Evolutionary conservation across 1,284 basidiomycete genomes (phyloP).

Genomic region (Paramarasmius palmivorus): DNA sequence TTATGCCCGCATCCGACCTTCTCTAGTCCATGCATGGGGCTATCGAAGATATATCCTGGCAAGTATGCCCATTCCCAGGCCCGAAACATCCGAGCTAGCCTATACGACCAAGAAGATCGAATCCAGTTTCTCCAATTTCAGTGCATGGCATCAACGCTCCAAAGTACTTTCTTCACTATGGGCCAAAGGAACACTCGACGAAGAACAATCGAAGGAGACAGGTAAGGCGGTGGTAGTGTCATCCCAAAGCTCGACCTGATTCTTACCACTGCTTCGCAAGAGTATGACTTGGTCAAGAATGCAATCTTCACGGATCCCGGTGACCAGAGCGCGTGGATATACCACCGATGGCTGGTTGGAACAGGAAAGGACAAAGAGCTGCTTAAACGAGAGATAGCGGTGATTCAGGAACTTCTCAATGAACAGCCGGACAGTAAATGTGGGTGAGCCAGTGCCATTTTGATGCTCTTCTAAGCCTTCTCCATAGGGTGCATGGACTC

Average conservation of each 20-base stretch:
- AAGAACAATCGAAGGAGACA: constrained; percentile 57
- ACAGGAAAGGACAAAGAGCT: constrained; percentile 58
- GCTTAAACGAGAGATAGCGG: constrained; percentile 76
- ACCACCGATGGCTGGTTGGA: constrained; percentile 94
- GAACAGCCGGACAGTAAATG: constrained; percentile 95
- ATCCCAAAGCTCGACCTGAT: constrained; percentile 5
- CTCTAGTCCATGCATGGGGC: constrained; percentile 87
- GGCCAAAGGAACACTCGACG: constrained; percentile 54
- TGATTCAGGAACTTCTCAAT: constrained; percentile 85
- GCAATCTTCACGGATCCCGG: constrained; percentile 96
- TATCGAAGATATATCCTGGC: constrained; percentile 85
- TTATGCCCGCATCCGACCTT: neutral
- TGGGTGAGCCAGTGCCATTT: constrained; percentile 35
- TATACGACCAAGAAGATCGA: constrained; percentile 93
- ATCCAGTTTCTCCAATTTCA: constrained; percentile 95
- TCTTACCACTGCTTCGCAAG: constrained; percentile 46
- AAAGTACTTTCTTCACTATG: constrained; percentile 78
- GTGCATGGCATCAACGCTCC: constrained; percentile 97
- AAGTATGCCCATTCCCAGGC: constrained; percentile 59
- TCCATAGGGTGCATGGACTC: constrained; percentile 88
- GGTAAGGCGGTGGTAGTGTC: constrained; percentile 44
- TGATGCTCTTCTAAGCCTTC: constrained; percentile 8
- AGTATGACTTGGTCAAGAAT: constrained; percentile 90
- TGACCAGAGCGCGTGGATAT: constrained; percentile 98
- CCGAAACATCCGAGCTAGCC: constrained; percentile 63